Percentiles rank a stretch among this genome's conserved stretches.
Evolutionary conservation across 345 rosid genomes (phyloP).

Genomic region (Gossypium arboreum): DNA sequence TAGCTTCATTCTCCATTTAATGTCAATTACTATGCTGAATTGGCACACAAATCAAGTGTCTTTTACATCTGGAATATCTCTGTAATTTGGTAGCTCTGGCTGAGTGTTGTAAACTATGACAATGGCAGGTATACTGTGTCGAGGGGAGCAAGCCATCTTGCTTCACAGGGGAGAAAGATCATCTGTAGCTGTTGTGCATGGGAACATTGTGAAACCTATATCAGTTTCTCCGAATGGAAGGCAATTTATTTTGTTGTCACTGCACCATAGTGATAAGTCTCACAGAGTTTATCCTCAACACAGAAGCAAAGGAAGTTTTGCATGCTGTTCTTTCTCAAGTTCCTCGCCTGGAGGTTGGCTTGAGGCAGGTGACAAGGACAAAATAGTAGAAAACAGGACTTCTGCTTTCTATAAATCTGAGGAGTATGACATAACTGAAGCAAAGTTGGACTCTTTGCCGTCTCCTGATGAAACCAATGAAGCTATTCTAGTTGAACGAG

Average conservation of each 20-base stretch:
- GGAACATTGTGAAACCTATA: conserved; percentile 20
- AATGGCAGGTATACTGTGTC: conserved; percentile 40
- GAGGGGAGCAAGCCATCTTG: conserved; percentile 27
- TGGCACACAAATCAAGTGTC: neutral
- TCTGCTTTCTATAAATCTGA: conserved; percentile 80
- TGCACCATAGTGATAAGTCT: conserved; percentile 27
- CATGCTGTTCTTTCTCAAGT: conserved; percentile 23
- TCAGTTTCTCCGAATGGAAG: conserved; percentile 27
- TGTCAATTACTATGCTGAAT: conserved; percentile 1
- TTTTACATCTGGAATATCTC: neutral
- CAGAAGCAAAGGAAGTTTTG: conserved; percentile 27
- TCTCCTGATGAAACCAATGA: conserved; percentile 50
- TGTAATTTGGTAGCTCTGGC: conserved; percentile 7
- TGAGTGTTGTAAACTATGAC: conserved; percentile 2
- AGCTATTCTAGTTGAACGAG: conserved; percentile 46
- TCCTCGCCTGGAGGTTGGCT: conserved; percentile 24
- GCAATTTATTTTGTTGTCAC: conserved; percentile 21
- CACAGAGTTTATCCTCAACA: conserved; percentile 4
- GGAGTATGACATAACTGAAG: conserved; percentile 59
- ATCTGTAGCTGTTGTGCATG: conserved; percentile 25
- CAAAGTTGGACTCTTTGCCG: conserved; percentile 45
- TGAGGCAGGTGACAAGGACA: conserved; percentile 19
- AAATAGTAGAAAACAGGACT: conserved; percentile 27
- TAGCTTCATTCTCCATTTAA: neutral
- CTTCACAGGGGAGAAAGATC: conserved; percentile 24